Evolutionary conservation across 768 basidiomycete genomes (phyloP), one percentile per base, ranked within the genome.

Genomic region (Amanita rubescens): DNA sequence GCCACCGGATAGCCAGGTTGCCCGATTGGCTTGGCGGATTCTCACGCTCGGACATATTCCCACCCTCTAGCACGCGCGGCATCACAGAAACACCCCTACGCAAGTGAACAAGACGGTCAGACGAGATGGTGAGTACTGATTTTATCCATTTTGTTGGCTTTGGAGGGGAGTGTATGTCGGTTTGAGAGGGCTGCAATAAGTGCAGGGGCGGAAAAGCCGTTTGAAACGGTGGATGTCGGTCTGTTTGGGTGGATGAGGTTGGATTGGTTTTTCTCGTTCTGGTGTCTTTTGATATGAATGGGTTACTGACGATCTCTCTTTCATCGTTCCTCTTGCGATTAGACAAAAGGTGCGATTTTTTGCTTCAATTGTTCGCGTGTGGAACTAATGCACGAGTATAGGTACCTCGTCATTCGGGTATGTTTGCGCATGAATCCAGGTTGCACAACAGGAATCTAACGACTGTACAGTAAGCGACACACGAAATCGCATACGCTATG

Each of bases 321-420:
- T 67, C 62, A 54, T 57, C 46, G 27, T 37, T 55, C 45, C 61
- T 59, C 44, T 35, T 22, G 27, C 49, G 38, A 65, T 62, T 73
- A 89, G 90, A 90, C 88, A 72, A 91, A 92, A 89, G 89, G 89
- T 91, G 73, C 66, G 82, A 74, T 60, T 49, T 52, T 54, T 61
- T 47, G 44, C 33, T 12, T 24, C 27, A 25, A 9, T 19, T 11
- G 15, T n/a, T 5, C 3, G 3, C 7, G 4, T 6, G 4, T 10
- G 19, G 17, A 17, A 14, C 24, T 43, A 15, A 54, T 24, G 22
- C 46, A 3, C 27, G 39, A 24, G 17, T 35, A 11, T 69, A 90
- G 92, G 93, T 85, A 94, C 93, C 68, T 93, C 93, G 71, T 94
- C 93, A 69, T 94, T 94, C 70, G 90, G 88, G 89, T 92, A 67